These are phyloP conservation scores for Gracilaria domingensis DNA, from an alignment of 23 red algal genomes.

Conservation along the genomic window DNA sequence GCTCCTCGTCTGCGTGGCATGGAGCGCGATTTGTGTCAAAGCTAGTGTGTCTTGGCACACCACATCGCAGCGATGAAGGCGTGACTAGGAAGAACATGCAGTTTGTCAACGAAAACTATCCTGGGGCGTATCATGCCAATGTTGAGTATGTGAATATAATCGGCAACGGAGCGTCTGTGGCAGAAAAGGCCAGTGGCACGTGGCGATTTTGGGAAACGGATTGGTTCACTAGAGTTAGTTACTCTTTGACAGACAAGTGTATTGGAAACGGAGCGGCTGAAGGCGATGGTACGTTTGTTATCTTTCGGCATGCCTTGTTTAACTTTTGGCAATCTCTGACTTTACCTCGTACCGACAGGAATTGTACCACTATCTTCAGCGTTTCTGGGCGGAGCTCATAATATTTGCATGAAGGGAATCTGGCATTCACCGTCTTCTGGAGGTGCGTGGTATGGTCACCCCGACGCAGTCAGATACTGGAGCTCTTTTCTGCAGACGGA, in stretches of 20 bases:
- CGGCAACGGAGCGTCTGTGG: constrained; percentile 52
- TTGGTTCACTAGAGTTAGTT: constrained; percentile 75
- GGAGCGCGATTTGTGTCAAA: constrained; percentile 58
- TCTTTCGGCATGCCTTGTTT: neutral
- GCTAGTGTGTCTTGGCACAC: constrained; percentile 80
- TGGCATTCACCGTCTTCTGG: constrained; percentile 71
- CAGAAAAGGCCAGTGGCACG: neutral
- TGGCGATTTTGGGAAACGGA: constrained; percentile 50
- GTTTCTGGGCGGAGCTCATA: constrained; percentile 58
- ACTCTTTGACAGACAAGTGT: constrained; percentile 62
- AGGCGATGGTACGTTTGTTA: constrained; percentile 51
- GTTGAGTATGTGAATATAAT: constrained; percentile 68
- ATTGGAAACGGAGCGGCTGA: constrained; percentile 10
- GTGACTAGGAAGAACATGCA: constrained; percentile 70
- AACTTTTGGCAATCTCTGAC: neutral
- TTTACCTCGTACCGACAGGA: constrained; percentile 9
- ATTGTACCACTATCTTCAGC: constrained; percentile 75
- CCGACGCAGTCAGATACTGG: constrained; percentile 57
- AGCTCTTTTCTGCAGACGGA: constrained; percentile 10
- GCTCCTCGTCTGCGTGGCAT: constrained; percentile 32
- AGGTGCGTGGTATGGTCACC: constrained; percentile 70
- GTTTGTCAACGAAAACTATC: constrained; percentile 77
- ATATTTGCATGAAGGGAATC: constrained; percentile 74
- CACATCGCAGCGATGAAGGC: constrained; percentile 65
- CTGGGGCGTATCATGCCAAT: constrained; percentile 36